These are phyloP conservation scores for Kalaharituber pfeilii DNA, from an alignment of 2,329 filamentous ascomycete genomes.

Conservation along the genomic window DNA sequence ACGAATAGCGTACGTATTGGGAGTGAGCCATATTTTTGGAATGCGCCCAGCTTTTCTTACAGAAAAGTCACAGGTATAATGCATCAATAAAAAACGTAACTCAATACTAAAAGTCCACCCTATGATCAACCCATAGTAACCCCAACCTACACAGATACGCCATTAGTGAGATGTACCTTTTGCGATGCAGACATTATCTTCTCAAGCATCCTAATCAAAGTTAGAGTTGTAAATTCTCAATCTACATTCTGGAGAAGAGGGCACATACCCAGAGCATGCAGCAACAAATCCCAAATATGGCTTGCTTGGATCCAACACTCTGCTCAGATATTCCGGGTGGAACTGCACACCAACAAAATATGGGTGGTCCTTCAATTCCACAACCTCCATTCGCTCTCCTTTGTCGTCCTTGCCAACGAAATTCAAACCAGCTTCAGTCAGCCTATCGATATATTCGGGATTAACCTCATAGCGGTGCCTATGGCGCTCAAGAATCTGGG, in stretches of 20 bases:
- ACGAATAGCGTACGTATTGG: too few relatives aligned
- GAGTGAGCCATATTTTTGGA: too few relatives aligned
- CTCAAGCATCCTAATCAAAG: background rate
- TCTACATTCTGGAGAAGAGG: background rate
- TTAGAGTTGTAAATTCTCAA: background rate
- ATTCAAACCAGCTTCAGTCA: slow-evolving; percentile 51
- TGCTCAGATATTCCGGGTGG: slow-evolving; percentile 69
- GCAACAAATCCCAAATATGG: slow-evolving; percentile 76
- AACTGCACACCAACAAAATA: slow-evolving; percentile 78
- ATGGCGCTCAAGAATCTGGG: slow-evolving; percentile 53
- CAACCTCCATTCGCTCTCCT: slow-evolving; percentile 63
- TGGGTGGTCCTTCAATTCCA: slow-evolving; percentile 67
- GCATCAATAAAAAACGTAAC: too few relatives aligned
- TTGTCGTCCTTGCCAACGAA: slow-evolving; percentile 68
- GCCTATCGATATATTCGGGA: slow-evolving; percentile 50
- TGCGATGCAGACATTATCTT: background rate
- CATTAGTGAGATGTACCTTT: background rate
- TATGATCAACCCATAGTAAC: too few relatives aligned
- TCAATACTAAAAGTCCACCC: too few relatives aligned
- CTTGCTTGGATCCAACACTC: slow-evolving; percentile 55
- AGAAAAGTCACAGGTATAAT: too few relatives aligned
- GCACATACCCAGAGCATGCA: slow-evolving; percentile 47
- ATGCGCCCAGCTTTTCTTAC: too few relatives aligned
- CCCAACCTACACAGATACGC: too few relatives aligned
- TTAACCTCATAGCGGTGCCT: slow-evolving; percentile 86